These are phyloP conservation scores for Centella asiatica DNA, from an alignment of 129 eudicot genomes.

Conservation along the genomic window DNA sequence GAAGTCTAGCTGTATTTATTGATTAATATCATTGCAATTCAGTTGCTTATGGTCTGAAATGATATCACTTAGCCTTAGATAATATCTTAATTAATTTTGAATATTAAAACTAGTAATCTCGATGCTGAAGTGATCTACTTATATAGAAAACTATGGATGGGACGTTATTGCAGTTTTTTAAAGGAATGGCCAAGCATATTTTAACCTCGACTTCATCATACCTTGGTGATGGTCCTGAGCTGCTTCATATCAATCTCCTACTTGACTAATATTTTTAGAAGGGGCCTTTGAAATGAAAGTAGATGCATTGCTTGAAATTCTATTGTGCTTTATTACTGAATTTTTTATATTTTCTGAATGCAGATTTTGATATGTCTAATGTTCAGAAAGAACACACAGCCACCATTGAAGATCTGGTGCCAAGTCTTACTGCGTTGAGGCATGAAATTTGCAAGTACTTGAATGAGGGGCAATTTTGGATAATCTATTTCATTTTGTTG, in stretches of 20 bases:
- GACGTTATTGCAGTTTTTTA: not conserved
- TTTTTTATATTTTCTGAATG: conserved; percentile 8
- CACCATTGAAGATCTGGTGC: conserved; percentile 49
- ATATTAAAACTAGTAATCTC: not conserved
- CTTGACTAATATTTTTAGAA: no score
- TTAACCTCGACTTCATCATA: not conserved
- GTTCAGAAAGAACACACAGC: conserved; percentile 57
- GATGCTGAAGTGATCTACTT: not conserved
- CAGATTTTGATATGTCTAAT: conserved; percentile 52
- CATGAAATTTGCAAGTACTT: conserved; percentile 28
- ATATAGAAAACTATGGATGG: no score
- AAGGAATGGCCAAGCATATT: not conserved
- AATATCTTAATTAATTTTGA: not conserved
- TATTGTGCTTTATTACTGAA: not conserved
- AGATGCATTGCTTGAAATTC: not conserved
- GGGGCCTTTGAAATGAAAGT: not conserved
- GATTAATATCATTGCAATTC: not conserved
- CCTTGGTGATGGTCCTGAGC: not conserved
- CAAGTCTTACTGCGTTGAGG: conserved; percentile 45
- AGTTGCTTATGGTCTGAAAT: not conserved
- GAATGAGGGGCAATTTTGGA: conserved; percentile 58
- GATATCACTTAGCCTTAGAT: not conserved
- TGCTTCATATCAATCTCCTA: not conserved
- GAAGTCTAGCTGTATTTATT: no score
- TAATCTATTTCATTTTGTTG: conserved; percentile 61